A percentile compares a stretch with the other conserved stretches of the same genome.
Conservation (phyloP, 352 stramenopile species). For the Phytophthora melonis region DNA sequence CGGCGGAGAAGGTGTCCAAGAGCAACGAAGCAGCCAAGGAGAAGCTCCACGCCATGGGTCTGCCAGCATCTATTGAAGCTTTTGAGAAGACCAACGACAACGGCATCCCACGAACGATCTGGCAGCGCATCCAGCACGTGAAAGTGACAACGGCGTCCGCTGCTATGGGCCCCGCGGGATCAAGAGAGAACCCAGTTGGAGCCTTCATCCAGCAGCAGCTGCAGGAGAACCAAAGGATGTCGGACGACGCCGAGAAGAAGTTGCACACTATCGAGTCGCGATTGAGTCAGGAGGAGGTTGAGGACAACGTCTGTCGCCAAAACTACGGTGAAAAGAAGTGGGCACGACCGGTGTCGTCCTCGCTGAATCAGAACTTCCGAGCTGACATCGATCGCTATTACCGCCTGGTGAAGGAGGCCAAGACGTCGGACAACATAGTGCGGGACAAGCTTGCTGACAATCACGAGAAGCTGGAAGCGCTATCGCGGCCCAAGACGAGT, state of each 20-base stretch:
- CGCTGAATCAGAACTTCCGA: slow-evolving; percentile 67
- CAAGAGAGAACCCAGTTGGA: slow-evolving; percentile 41
- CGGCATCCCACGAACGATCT: slow-evolving; percentile 62
- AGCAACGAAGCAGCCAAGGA: slow-evolving; percentile 63
- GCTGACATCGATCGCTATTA: slow-evolving; percentile 80
- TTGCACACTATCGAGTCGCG: slow-evolving; percentile 62
- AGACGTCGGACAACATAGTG: slow-evolving; percentile 74
- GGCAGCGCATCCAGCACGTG: slow-evolving; percentile 65
- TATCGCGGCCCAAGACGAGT: slow-evolving; percentile 60
- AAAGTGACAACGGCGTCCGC: slow-evolving; percentile 38
- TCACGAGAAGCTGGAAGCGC: slow-evolving; percentile 43
- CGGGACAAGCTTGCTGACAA: slow-evolving; percentile 54
- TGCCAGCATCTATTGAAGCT: slow-evolving; percentile 83
- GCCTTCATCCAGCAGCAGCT: slow-evolving; percentile 60
- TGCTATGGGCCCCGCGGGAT: slow-evolving; percentile 26
- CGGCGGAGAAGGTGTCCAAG: slow-evolving; percentile 52
- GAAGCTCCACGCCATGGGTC: slow-evolving; percentile 61
- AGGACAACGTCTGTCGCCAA: slow-evolving; percentile 73
- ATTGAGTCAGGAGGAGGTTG: slow-evolving; percentile 65
- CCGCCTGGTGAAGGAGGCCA: slow-evolving; percentile 75
- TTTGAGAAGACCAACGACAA: slow-evolving; percentile 74
- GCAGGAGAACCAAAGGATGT: slow-evolving; percentile 60
- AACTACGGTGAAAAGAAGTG: slow-evolving; percentile 75
- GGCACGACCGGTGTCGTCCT: slow-evolving; percentile 57
- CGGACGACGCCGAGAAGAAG: slow-evolving; percentile 65